Evolutionary conservation across 2,329 filamentous ascomycete genomes (phyloP).

Genomic region (Plectosphaerella sp.): DNA sequence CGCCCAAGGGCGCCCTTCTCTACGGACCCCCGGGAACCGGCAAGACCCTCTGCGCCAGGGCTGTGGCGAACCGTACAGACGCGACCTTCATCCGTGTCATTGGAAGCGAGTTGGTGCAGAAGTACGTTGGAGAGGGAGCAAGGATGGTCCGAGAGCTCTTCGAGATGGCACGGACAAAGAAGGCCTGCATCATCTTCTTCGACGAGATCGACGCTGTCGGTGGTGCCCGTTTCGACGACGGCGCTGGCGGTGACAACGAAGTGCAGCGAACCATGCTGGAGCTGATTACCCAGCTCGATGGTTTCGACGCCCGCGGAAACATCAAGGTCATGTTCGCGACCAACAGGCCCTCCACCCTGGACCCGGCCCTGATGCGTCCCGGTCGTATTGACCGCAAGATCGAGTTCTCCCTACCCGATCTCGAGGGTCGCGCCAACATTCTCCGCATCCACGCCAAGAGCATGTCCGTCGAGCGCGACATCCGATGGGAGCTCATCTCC

Average conservation of each 20-base stretch:
- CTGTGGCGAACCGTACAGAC: slow-evolving; percentile 95
- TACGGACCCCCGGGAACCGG: slow-evolving; percentile 98
- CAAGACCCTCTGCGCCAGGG: slow-evolving; percentile 95
- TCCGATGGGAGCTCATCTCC: slow-evolving; percentile 97
- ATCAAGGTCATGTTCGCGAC: slow-evolving; percentile 99
- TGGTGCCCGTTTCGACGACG: slow-evolving; percentile 93
- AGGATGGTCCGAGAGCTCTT: slow-evolving; percentile 98
- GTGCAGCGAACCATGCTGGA: slow-evolving; percentile 98
- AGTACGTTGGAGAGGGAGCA: slow-evolving; percentile 97
- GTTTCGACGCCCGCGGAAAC: slow-evolving; percentile 93
- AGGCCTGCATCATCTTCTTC: slow-evolving; percentile 99
- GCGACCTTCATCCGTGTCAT: slow-evolving; percentile 99
- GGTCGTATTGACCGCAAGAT: slow-evolving; percentile 99
- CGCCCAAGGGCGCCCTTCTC: slow-evolving; percentile 92
- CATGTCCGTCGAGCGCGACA: slow-evolving; percentile 98
- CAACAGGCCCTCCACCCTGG: slow-evolving; percentile 90
- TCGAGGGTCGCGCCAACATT: slow-evolving; percentile 96
- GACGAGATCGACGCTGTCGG: slow-evolving; percentile 97
- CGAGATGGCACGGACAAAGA: slow-evolving; percentile 99
- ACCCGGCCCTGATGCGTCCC: slow-evolving; percentile 95
- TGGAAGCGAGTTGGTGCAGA: slow-evolving; percentile 95
- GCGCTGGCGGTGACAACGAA: slow-evolving; percentile 94
- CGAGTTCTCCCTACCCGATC: slow-evolving; percentile 94
- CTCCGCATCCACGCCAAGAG: slow-evolving; percentile 98
- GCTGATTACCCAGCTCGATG: slow-evolving; percentile 92